A percentile compares a stretch with the other conserved stretches of the same genome.
Conservation (phyloP, 257 asterid species). For the Handroanthus guayacan region DNA sequence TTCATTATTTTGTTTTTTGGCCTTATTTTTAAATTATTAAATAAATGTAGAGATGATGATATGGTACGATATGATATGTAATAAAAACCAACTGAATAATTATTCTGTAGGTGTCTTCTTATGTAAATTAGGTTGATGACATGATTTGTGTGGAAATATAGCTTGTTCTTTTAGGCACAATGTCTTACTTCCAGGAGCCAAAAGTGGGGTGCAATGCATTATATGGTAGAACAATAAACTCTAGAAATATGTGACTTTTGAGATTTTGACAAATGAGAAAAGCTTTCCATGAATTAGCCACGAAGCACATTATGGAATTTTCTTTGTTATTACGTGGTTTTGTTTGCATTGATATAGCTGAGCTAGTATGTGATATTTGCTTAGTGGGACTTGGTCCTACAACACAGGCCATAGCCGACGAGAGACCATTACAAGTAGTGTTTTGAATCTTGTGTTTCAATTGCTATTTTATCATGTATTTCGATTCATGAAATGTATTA, state of each 20-base stretch:
- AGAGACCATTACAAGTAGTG: too few relatives aligned
- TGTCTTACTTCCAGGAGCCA: conserved; percentile 27
- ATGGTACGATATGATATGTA: conserved; percentile 34
- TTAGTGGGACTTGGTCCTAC: too few relatives aligned
- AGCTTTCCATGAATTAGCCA: not conserved
- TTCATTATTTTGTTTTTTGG: conserved; percentile 14
- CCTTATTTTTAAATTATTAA: conserved; percentile 19
- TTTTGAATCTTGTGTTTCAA: too few relatives aligned
- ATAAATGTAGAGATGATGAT: conserved; percentile 41
- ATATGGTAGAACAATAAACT: too few relatives aligned
- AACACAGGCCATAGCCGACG: too few relatives aligned
- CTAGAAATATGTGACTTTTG: not conserved
- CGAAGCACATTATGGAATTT: too few relatives aligned
- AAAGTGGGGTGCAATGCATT: conserved; percentile 13
- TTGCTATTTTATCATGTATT: too few relatives aligned
- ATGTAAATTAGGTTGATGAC: conserved; percentile 20
- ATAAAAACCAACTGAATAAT: conserved; percentile 45
- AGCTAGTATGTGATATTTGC: too few relatives aligned
- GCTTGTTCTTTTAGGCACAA: conserved; percentile 24
- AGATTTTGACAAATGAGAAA: conserved; percentile 13
- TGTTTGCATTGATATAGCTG: too few relatives aligned
- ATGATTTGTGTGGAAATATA: conserved; percentile 31
- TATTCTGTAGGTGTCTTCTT: conserved; percentile 21
- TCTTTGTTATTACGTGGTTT: too few relatives aligned
- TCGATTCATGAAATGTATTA: too few relatives aligned